Conservation (phyloP, 2,329 filamentous ascomycete genomes). For the Byssochlamys sp. region DNA sequence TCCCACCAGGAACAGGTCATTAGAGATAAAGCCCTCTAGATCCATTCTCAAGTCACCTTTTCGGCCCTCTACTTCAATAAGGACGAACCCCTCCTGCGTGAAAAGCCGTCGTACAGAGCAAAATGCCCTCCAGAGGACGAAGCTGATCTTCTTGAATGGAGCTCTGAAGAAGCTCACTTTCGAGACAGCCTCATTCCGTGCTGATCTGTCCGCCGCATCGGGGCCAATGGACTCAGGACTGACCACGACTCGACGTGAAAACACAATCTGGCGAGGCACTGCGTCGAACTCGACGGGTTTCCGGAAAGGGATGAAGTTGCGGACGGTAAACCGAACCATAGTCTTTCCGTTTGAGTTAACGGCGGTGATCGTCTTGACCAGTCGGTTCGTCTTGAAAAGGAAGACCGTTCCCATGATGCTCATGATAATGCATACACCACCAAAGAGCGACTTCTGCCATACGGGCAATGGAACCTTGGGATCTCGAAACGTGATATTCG, state of each 20-base stretch:
- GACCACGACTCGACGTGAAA: constrained; percentile 24
- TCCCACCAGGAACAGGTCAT: constrained; percentile 26
- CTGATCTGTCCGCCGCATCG: constrained; percentile 3
- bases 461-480: constrained; percentile 43
- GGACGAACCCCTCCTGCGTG: constrained; percentile 32
- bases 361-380: constrained; percentile 51
- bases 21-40: constrained; percentile 25
- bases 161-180: constrained; percentile 23
- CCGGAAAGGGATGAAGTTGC: constrained; percentile 28
- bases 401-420: constrained; percentile 52
- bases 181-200: constrained; percentile 10
- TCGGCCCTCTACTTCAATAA: constrained; percentile 27
- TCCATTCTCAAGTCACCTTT: constrained; percentile 30
- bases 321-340: constrained; percentile 26
- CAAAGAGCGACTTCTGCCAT: constrained; percentile 52
- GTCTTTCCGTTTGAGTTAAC: constrained; percentile 29
- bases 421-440: constrained; percentile 51
- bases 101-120: constrained; percentile 29
- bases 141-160: constrained; percentile 22
- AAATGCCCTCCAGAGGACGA: constrained; percentile 22
- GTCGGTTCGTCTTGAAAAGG: constrained; percentile 46
- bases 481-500: constrained; percentile 41
- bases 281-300: constrained; percentile 26
- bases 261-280: constrained; percentile 24
- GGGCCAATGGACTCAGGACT: constrained; percentile 3